Evolutionary conservation across 2,329 filamentous ascomycete genomes (phyloP).

Genomic region (Penicillium sp.): DNA sequence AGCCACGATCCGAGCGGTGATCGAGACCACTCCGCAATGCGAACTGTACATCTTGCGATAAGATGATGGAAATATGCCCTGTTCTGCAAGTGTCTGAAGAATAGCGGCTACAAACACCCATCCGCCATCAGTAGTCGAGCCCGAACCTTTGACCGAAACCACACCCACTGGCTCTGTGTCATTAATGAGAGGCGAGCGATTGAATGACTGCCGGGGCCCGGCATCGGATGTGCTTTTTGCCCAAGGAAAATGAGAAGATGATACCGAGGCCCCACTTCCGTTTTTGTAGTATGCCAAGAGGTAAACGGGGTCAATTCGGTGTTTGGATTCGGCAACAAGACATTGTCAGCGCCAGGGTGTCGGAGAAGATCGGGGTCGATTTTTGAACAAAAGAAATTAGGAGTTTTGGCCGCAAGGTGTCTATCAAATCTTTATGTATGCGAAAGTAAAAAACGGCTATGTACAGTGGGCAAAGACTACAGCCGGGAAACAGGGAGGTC

Average conservation of each 20-base stretch:
- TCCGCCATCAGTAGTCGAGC: no score
- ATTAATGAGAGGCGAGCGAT: not conserved
- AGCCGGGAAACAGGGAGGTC: not conserved
- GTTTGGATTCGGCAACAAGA: not conserved
- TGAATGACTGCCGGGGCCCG: not conserved
- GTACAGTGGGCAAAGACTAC: not conserved
- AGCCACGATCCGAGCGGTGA: no score
- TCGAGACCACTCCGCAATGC: no score
- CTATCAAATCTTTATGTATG: no score
- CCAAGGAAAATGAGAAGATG: not conserved
- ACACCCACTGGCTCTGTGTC: not conserved
- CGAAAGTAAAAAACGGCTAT: not conserved
- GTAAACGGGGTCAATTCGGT: not conserved
- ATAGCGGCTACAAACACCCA: no score
- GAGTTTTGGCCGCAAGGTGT: not conserved
- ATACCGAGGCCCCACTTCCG: not conserved
- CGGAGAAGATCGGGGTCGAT: not conserved
- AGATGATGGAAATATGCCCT: no score
- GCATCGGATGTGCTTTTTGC: not conserved
- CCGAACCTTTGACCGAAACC: not conserved
- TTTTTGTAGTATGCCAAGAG: not conserved
- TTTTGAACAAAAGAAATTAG: not conserved
- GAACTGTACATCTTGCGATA: no score
- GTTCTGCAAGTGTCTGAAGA: no score
- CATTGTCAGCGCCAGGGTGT: not conserved